phyloP scores from a whole-genome alignment of 2,329 filamentous ascomycete species.

The Apiospora sp. region DNA sequence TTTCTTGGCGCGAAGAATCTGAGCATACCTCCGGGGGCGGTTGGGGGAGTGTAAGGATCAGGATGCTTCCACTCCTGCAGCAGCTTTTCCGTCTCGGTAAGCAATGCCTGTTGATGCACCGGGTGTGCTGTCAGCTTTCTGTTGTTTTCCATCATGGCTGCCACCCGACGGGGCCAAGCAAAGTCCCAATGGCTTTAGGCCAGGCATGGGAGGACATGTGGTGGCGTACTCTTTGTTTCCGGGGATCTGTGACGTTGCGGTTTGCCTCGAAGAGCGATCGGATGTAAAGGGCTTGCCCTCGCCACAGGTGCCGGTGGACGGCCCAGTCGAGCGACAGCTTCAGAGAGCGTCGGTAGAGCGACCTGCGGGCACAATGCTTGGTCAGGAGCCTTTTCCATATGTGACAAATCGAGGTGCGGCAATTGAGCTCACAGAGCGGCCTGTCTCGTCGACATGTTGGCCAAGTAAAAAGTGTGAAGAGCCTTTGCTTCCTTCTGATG shows the following conservation, averaged over 20 bases:
- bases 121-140: slow-evolving; percentile 24
- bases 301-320: slow-evolving; percentile 91
- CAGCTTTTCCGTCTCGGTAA: slow-evolving; percentile 87
- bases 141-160: slow-evolving; percentile 13
- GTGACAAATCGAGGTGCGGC: not conserved
- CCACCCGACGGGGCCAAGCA: not conserved
- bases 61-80: slow-evolving; percentile 97
- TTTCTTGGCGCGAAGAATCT: not conserved
- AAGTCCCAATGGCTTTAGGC: slow-evolving; percentile 10
- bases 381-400: not conserved
- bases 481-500: slow-evolving; percentile 1
- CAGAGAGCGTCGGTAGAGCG: slow-evolving; percentile 89
- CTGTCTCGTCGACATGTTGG: slow-evolving; percentile 55
- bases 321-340: slow-evolving; percentile 97
- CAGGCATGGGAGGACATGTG: not conserved
- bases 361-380: slow-evolving; percentile 49
- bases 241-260: slow-evolving; percentile 80
- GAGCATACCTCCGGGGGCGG: slow-evolving; percentile 85
- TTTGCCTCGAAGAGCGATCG: slow-evolving; percentile 95
- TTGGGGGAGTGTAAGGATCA: slow-evolving; percentile 88
- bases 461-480: not conserved
- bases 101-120: slow-evolving; percentile 67
- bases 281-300: slow-evolving; percentile 95
- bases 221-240: slow-evolving; percentile 80
- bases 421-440: slow-evolving; percentile 56